Conservation (phyloP, 2,329 filamentous ascomycete species). For the Pseudodiploospora longispora region DNA sequence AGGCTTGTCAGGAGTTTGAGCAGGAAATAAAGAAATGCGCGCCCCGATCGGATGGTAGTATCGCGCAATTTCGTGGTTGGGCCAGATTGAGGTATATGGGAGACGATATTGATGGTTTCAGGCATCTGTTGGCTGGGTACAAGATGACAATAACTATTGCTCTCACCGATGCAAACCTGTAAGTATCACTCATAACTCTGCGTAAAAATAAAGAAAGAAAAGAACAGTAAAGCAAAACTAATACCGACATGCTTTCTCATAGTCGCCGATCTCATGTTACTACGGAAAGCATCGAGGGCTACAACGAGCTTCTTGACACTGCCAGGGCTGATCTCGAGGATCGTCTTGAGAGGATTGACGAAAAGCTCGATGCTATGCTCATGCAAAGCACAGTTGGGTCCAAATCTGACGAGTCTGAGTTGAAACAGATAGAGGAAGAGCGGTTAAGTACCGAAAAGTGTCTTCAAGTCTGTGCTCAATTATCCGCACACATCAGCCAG, state of each 20-base stretch:
- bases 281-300: slow-evolving; percentile 7
- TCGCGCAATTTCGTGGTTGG: slow-evolving; percentile 37
- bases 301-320: slow-evolving; percentile 7
- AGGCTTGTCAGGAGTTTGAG: slow-evolving; percentile 34
- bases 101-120: slow-evolving; percentile 34
- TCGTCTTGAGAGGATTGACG: slow-evolving; percentile 8
- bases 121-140: slow-evolving; percentile 30
- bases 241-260: background rate
- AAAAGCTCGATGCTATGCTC: slow-evolving; percentile 10
- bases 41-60: slow-evolving; percentile 22
- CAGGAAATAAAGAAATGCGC: slow-evolving; percentile 27
- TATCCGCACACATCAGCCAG: slow-evolving; percentile 13
- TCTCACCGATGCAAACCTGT: slow-evolving; percentile 15
- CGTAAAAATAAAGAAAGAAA: background rate
- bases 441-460: slow-evolving; percentile 13
- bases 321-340: slow-evolving; percentile 9
- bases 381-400: background rate
- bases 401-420: slow-evolving; percentile 1
- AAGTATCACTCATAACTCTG: slow-evolving; percentile 1
- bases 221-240: too few relatives aligned
- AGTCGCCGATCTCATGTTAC: slow-evolving; percentile 7
- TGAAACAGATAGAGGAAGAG: slow-evolving; percentile 11
- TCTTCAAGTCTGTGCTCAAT: slow-evolving; percentile 12
- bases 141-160: slow-evolving; percentile 20
- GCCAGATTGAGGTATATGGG: slow-evolving; percentile 35